These are phyloP conservation scores for Neofusicoccum parvum DNA, from an alignment of 2,329 filamentous ascomycete genomes.

Conservation along the genomic window DNA sequence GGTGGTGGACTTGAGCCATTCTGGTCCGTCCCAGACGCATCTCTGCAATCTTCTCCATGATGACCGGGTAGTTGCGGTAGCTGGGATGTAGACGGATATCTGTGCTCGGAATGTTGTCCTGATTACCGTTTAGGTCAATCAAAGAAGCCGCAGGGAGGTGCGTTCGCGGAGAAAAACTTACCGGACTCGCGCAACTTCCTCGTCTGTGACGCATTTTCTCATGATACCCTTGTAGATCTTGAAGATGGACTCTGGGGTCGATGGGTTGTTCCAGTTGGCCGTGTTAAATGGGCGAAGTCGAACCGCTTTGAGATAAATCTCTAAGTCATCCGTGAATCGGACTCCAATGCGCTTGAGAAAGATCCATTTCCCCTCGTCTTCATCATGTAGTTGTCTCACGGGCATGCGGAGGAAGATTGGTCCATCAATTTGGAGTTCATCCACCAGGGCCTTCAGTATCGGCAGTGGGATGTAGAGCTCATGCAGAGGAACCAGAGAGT, in stretches of 20 bases:
- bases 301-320: background rate
- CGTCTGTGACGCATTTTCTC: background rate
- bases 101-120: background rate
- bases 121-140: too few species aligned
- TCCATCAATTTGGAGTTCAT: background rate
- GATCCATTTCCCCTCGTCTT: background rate
- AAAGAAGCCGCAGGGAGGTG: too few species aligned
- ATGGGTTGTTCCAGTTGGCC: too few species aligned
- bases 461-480: background rate
- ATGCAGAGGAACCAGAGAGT: background rate
- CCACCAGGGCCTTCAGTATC: background rate
- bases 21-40: too few species aligned
- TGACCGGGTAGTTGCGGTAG: too few species aligned
- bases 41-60: too few species aligned
- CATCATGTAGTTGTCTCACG: background rate
- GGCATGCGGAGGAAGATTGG: background rate
- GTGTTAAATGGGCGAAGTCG: background rate
- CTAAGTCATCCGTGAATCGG: background rate
- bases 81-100: too few species aligned
- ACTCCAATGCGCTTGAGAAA: background rate
- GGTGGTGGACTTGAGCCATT: too few species aligned
- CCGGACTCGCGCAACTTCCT: background rate
- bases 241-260: background rate
- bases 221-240: background rate
- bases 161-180: background rate